phyloP scores from a whole-genome alignment of 73 alveolate species.

The Effrenium voratum region DNA sequence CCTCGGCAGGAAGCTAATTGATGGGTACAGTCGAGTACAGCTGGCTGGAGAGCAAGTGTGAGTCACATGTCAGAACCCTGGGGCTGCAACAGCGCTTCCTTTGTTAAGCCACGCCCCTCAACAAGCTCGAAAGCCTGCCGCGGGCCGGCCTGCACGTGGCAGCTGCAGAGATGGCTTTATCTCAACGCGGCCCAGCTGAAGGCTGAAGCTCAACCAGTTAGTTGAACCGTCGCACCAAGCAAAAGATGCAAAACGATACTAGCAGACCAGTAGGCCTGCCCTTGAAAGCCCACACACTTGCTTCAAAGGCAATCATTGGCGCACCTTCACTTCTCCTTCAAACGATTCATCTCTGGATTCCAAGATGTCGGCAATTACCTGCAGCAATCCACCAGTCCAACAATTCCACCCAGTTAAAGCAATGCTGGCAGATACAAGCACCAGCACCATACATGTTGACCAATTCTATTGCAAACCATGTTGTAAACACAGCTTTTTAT shows the following conservation, averaged over 20 bases:
- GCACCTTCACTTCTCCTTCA: neutral
- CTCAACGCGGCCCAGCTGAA: neutral
- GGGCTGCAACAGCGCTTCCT: too few species aligned
- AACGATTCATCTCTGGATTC: neutral
- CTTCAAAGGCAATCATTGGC: neutral
- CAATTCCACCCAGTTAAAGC: neutral
- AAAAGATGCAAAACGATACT: neutral
- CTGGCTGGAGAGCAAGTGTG: neutral
- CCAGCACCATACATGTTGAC: too few species aligned
- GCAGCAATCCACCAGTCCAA: neutral
- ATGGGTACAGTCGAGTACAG: too few species aligned
- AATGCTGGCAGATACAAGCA: neutral
- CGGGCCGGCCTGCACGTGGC: too few species aligned
- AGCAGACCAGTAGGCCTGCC: neutral
- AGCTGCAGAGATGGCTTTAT: neutral
- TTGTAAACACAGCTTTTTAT: too few species aligned
- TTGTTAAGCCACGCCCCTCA: too few species aligned
- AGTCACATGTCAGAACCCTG: neutral
- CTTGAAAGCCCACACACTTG: neutral
- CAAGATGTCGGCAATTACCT: conserved; percentile 60
- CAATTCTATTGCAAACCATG: too few species aligned
- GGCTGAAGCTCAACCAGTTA: neutral
- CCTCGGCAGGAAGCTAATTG: too few species aligned
- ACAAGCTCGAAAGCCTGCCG: too few species aligned
- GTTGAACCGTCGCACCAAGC: neutral